Base-by-base conservation (phyloP, 495 filamentous ascomycete species). In the Penicillium paxilli region DNA sequence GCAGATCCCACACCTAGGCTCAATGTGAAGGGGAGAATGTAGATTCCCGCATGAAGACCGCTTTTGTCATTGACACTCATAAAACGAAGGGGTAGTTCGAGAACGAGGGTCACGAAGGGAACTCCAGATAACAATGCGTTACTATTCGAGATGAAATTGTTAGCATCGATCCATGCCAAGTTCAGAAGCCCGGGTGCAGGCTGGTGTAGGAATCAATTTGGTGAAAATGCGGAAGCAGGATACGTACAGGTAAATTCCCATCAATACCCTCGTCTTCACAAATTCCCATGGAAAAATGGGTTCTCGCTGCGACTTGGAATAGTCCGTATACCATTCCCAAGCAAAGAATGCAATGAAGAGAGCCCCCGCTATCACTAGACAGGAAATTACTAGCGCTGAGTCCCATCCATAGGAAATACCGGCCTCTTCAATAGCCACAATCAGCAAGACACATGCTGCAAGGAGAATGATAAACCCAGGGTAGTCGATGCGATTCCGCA, bases 361-460 rank as follows among this genome's bases (percentile, higher is more conserved):
- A n/a, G 51, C 47, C 4, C 20, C 28, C 8, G 25, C 25, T 4
- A 10, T 10, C 25, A 28, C 25, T 10, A 28, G 10, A 28, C 4
- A 28, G 25, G 25, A 4, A 28, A 72, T 62, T 1, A 67, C 57
- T 21, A 62, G 52, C 0, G 57, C 56, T 4, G 61, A 66, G 14
- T 24, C 19, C 71, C 68, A 72, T 11, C 58, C 35, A 32, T 59
- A 71, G 4, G 21, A 3, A 0, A 50, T 45, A 35, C 32, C 66
- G 0, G 66, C 70, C 47, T 73, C 64, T 35, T 70, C 49, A 16
- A 73, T 63, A 1, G 49, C 62, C 5, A 58, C 49, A 3, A 63
- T 62, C 9, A 69, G 40, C 0, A 58, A 30, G 1, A 66, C 8
- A 9, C 26, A 47, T 0, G 66, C 58, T 0, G 60, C 41, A 0